Percentiles rank a stretch among this genome's conserved stretches.
Evolutionary conservation across 1,284 basidiomycete species (phyloP).

Genomic region (Trichosporon sp.): DNA sequence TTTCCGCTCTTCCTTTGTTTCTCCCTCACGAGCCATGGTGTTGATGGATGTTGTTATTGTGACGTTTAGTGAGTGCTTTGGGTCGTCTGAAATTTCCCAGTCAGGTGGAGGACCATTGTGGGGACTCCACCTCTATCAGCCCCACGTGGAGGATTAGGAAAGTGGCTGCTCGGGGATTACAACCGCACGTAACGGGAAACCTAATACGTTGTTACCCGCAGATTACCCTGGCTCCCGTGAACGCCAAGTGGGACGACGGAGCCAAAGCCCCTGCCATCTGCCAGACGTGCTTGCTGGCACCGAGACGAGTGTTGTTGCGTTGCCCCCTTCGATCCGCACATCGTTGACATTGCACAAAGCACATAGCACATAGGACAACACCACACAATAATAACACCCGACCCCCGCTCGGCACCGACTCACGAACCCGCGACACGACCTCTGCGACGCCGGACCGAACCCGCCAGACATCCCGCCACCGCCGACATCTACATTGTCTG

Average conservation of each 20-base stretch:
- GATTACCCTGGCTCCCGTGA: too few species aligned
- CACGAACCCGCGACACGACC: not conserved
- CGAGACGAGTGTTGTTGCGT: not conserved
- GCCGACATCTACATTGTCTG: not conserved
- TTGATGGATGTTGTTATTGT: not conserved
- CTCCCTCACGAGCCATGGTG: constrained; percentile 2
- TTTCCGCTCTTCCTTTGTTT: constrained; percentile 26
- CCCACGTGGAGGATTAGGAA: not conserved
- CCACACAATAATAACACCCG: not conserved
- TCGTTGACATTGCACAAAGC: not conserved
- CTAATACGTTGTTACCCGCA: constrained; percentile 13
- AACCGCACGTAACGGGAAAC: not conserved
- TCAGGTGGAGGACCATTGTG: not conserved
- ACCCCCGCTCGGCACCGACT: not conserved
- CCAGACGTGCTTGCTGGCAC: constrained; percentile 5
- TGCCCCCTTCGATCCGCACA: not conserved
- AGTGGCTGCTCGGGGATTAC: not conserved
- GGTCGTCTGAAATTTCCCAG: constrained; percentile 1
- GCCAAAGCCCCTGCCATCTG: not conserved
- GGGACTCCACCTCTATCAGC: not conserved
- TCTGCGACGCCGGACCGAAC: not conserved
- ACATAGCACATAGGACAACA: not conserved
- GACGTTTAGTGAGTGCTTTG: not conserved
- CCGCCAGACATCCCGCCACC: not conserved
- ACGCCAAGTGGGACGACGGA: constrained; percentile 8